A percentile compares a stretch with the other conserved stretches of the same genome.
These are phyloP conservation scores for Citrullus colocynthis DNA, from an alignment of 306 rosid genomes.

Conservation along the genomic window DNA sequence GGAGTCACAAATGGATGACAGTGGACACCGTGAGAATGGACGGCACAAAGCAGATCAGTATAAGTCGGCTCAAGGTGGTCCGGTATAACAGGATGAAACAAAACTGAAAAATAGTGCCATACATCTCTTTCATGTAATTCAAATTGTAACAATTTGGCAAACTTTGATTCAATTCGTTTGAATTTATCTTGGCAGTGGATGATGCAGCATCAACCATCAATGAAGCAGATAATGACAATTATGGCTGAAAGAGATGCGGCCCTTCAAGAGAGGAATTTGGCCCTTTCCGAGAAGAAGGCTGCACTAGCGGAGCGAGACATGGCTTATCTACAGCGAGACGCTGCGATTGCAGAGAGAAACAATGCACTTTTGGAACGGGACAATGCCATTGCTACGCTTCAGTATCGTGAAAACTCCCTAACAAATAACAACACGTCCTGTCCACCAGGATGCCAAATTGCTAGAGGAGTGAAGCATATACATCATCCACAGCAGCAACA, in stretches of 20 bases:
- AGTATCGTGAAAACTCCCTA: conserved; percentile 60
- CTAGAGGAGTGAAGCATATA: conserved; percentile 89
- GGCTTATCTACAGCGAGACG: conserved; percentile 78
- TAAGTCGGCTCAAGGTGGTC: conserved; percentile 85
- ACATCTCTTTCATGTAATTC: neutral
- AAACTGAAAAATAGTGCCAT: neutral
- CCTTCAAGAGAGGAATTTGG: conserved; percentile 77
- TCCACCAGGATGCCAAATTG: conserved; percentile 96
- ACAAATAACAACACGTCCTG: conserved; percentile 40
- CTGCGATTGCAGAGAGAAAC: conserved; percentile 82
- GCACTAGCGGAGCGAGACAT: conserved; percentile 87
- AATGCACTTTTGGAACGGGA: conserved; percentile 73
- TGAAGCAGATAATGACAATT: conserved; percentile 90
- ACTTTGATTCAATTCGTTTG: neutral
- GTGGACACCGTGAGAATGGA: conserved; percentile 85
- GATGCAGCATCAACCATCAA: conserved; percentile 91
- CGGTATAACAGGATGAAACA: conserved; percentile 30
- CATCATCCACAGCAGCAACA: conserved; percentile 55
- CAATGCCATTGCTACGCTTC: conserved; percentile 80
- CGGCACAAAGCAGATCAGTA: conserved; percentile 81
- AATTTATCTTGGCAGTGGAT: conserved; percentile 54
- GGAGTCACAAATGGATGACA: conserved; percentile 65
- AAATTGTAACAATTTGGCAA: neutral
- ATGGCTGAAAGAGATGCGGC: conserved; percentile 97
- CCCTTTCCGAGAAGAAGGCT: conserved; percentile 81